phyloP scores from a whole-genome alignment of 208 protist species.

The Acanthamoeba triangularis region DNA sequence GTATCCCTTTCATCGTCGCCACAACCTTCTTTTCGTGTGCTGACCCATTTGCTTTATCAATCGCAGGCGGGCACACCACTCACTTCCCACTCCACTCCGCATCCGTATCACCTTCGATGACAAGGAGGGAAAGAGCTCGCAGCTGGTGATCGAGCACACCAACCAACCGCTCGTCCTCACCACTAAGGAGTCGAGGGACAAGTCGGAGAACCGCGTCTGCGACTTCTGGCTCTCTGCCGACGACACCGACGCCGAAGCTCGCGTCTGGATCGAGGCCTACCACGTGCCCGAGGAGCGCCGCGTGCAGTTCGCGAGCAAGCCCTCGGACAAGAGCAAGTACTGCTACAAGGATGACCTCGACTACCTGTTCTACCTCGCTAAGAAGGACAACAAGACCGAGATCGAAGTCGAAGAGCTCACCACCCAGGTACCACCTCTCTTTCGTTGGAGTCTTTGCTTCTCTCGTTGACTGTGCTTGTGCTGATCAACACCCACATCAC shows the following conservation, averaged over 20 bases:
- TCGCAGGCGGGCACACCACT: neutral
- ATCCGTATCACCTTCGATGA: constrained; percentile 19
- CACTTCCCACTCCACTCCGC: constrained; percentile 2
- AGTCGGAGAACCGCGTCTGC: neutral
- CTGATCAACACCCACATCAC: neutral
- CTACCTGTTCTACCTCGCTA: constrained; percentile 12
- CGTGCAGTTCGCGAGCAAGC: constrained; percentile 18
- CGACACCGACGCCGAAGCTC: neutral
- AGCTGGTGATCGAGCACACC: constrained; percentile 6
- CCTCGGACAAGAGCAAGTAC: constrained; percentile 4
- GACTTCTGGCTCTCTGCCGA: constrained; percentile 20
- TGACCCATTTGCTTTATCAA: neutral
- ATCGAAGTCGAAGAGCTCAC: constrained; percentile 5
- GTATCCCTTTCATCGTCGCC: neutral
- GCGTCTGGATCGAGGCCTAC: constrained; percentile 8
- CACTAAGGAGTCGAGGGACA: constrained; percentile 50
- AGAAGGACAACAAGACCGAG: constrained; percentile 17
- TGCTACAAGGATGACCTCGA: constrained; percentile 8
- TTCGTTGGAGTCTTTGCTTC: neutral
- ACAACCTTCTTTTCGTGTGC: neutral
- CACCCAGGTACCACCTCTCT: neutral
- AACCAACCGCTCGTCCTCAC: constrained; percentile 9
- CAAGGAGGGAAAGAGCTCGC: constrained; percentile 5
- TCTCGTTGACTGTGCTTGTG: neutral
- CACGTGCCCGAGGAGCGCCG: neutral